Base-by-base conservation (phyloP, 495 filamentous ascomycete species). In the Diplogelasinospora grovesii region DNA sequence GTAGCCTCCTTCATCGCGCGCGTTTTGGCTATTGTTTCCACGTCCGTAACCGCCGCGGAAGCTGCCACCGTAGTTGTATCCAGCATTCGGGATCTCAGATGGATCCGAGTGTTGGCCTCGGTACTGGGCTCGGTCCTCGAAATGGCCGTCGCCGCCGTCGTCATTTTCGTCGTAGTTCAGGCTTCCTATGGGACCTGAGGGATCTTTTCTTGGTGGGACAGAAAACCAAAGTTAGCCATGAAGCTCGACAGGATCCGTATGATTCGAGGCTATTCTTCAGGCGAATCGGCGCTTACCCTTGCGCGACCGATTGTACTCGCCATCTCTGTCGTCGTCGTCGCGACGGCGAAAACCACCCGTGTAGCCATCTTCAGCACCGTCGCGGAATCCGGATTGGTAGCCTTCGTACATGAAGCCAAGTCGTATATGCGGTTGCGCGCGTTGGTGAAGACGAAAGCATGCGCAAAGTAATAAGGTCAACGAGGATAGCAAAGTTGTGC, bases 231-330 rank as follows among this genome's bases (percentile, higher is more conserved):
- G 59, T 61, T 60, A 61, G 59, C 58, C 45, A 61, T 43, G 27
- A 38, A 40, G 43, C 37, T 44, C 48, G 34, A 41, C 21, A 18
- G 18, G 4, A 31, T n/a, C n/a, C 5, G n/a, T 36, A 10, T 2
- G 19, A 50, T 22, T 23, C 16, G 23, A 36, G 19, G 52, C 29
- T 16, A 37, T 37, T n/a, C 30, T 24, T 14, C 24, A 46, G 41
- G 41, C 39, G 40, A 35, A 41, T 41, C 41, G 44, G 42, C 27
- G 41, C 63, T 67, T 69, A 73, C 69, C 68, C 56, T 71, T 65
- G 63, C 62, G 63, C 62, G 65, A 63, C 49, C 63, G 56, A 36
- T 48, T 49, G 52, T 60, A 55, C 25, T 54, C 52, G 50, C 48
- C 52, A 31, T 57, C 54, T 50, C 45, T 38, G 24, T 45, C 32